Conservation (phyloP, 148 eudicot species). For the Camellia japonica region DNA sequence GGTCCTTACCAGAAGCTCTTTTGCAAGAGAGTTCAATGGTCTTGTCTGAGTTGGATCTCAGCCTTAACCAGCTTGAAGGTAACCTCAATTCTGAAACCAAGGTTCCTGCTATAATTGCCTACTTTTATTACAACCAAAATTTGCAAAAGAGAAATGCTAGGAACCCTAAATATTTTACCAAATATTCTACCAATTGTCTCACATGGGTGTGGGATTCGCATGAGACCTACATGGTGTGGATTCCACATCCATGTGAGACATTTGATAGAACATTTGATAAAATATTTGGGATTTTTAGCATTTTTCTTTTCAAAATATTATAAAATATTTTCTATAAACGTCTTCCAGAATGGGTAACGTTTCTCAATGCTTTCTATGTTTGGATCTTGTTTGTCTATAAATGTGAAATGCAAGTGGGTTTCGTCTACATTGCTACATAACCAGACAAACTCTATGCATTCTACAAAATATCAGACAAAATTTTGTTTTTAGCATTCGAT, state of each 20-base stretch:
- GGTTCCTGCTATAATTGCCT: neutral
- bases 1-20: slow-evolving; percentile 59
- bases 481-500: neutral
- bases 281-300: too few relatives aligned
- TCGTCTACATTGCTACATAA: neutral
- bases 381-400: neutral
- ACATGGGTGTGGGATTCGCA: too few relatives aligned
- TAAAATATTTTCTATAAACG: neutral
- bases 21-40: slow-evolving; percentile 65
- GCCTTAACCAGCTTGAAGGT: slow-evolving; percentile 72
- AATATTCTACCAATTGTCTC: too few relatives aligned
- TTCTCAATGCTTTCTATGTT: neutral
- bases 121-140: neutral
- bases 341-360: neutral
- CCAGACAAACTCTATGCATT: neutral
- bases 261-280: too few relatives aligned
- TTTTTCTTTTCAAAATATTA: too few relatives aligned
- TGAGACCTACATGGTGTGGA: too few relatives aligned
- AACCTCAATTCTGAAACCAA: slow-evolving; percentile 5
- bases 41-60: slow-evolving; percentile 61
- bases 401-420: neutral
- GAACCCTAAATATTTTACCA: too few relatives aligned
- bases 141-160: neutral
- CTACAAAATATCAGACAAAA: neutral
- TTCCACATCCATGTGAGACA: too few relatives aligned